Evolutionary conservation across 176 grass and related monocot genomes (phyloP).

Genomic region (Carex myosuroides): DNA sequence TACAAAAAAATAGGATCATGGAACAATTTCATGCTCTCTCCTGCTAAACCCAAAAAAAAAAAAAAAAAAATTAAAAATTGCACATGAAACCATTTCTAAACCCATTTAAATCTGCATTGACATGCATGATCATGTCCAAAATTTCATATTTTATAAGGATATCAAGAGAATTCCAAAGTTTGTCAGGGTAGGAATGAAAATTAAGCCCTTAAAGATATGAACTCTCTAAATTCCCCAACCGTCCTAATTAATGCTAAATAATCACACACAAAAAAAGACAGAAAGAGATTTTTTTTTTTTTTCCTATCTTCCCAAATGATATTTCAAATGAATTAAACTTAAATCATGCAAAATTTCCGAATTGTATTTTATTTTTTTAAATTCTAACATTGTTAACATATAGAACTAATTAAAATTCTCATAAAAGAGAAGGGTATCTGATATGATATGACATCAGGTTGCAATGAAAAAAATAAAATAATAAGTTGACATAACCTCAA

Average conservation of each 20-base stretch:
- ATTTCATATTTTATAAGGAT: background rate
- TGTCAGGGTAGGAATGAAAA: background rate
- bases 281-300: background rate
- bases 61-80: background rate
- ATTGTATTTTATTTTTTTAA: background rate
- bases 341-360: background rate
- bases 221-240: constrained; percentile 12
- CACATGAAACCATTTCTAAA: background rate
- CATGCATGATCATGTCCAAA: background rate
- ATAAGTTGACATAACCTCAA: constrained; percentile 2
- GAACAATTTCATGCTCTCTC: background rate
- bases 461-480: background rate
- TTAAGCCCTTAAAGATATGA: background rate
- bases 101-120: background rate
- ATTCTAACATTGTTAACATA: background rate
- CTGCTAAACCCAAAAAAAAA: background rate
- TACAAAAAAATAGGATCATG: background rate
- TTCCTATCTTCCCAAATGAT: background rate
- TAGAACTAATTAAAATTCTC: background rate
- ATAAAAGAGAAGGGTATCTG: background rate
- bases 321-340: background rate
- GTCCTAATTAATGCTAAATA: constrained; percentile 20
- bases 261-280: background rate
- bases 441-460: background rate
- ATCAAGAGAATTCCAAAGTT: background rate